Base-by-base conservation (phyloP, 139 green algal species). In the Haematococcus sp. region DNA sequence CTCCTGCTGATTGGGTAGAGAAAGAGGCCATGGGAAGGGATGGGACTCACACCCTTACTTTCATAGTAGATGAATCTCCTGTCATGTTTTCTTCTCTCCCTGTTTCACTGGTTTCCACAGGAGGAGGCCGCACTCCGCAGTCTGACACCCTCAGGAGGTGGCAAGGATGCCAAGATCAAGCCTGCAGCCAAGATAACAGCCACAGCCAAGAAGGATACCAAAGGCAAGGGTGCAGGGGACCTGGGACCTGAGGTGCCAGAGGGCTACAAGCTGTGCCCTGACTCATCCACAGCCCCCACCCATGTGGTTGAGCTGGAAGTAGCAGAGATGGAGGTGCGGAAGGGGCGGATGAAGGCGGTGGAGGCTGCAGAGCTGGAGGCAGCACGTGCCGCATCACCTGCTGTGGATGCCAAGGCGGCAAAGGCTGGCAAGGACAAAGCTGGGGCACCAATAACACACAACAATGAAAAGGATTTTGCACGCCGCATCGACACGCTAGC, bases 381-480 rank as follows among this genome's bases (percentile, higher is more conserved):
- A 20, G 74, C 34, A 2, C 49, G 54, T 2, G 49, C 30, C 27
- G 66, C 35, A n/a, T 43, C 58, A 40, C 33, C 61, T 1, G 64
- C 63, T 2, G 46, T 63, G 2, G 73, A 31, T 65, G 51, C 22
- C 44, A 43, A 63, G 23, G 68, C 16, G 13, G 54, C 35, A 23
- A 77, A 72, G 63, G 54, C 17, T 9, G 56, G 73, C 28, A 2
- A 49, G n/a, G 32, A 52, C 16, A 49, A 68, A 31, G n/a, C 66
- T 46, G 20, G 31, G 32, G 49, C 5, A 16, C 60, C 28, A 40
- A 33, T 4, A 22, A 63, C 73, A n/a, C 81, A 88, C 74, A 85
- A 90, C 70, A 84, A 70, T 33, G 82, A 86, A 49, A 72, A 75
- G 43, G 82, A 84, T 28, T 88, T 82, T 44, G n/a, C 0, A 20